Percentiles rank a stretch among this genome's conserved stretches.
Conservation (phyloP, 78 protist genomes). For the Corallochytrium limacisporum region DNA sequence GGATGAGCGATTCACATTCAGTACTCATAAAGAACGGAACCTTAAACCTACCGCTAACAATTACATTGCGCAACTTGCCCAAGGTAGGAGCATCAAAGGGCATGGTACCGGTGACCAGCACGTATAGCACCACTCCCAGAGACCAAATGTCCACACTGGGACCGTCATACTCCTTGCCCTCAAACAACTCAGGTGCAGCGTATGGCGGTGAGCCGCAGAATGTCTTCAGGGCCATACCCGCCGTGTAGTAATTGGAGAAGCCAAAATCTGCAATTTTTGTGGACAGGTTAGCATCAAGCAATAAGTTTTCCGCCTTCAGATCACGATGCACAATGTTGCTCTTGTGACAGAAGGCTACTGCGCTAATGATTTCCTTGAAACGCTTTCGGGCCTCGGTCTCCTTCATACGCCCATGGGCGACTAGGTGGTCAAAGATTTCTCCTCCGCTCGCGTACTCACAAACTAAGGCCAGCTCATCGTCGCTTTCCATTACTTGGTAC, state of each 20-base stretch:
- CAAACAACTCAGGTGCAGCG: slow-evolving; percentile 48
- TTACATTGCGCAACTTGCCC: slow-evolving; percentile 71
- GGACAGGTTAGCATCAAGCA: slow-evolving; percentile 55
- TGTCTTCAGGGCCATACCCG: slow-evolving; percentile 41
- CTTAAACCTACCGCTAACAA: slow-evolving; percentile 44
- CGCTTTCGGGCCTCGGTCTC: slow-evolving; percentile 15
- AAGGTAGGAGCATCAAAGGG: slow-evolving; percentile 93
- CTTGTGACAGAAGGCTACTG: slow-evolving; percentile 4
- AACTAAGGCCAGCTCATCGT: slow-evolving; percentile 35
- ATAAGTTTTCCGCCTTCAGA: slow-evolving; percentile 64
- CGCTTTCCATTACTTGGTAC: slow-evolving; percentile 18
- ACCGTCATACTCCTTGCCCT: slow-evolving; percentile 57
- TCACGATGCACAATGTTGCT: slow-evolving; percentile 24
- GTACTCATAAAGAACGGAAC: slow-evolving; percentile 29
- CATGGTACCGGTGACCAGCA: slow-evolving; percentile 82
- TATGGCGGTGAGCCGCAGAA: slow-evolving; percentile 48
- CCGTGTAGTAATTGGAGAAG: slow-evolving; percentile 29
- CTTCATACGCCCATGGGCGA: slow-evolving; percentile 12
- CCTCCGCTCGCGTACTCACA: slow-evolving; percentile 71
- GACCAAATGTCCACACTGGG: slow-evolving; percentile 73
- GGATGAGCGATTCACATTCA: slow-evolving; percentile 65
- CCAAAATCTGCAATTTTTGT: slow-evolving; percentile 72
- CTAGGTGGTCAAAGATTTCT: slow-evolving; percentile 32
- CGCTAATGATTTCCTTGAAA: slow-evolving; percentile 10
- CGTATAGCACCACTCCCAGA: slow-evolving; percentile 81